phyloP scores from a whole-genome alignment of 2,329 filamentous ascomycete genomes.

The Rutstroemia sp. region DNA sequence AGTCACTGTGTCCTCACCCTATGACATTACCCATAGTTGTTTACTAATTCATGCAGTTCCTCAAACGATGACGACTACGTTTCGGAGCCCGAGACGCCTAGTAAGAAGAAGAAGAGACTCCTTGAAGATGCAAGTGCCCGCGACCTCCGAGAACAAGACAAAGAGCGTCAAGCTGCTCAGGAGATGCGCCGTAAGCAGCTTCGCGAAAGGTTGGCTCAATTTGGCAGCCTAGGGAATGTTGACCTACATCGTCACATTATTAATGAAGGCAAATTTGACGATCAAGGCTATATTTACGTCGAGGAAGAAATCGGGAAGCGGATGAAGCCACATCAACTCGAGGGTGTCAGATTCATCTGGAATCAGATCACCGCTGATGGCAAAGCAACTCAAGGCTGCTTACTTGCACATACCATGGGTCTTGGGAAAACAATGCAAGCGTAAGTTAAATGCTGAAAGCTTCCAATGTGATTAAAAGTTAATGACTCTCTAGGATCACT shows the following conservation, averaged over 20 bases:
- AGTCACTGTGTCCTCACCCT: background rate
- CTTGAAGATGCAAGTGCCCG: slow-evolving; percentile 38
- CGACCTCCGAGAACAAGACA: slow-evolving; percentile 48
- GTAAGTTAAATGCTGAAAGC: slow-evolving; percentile 30
- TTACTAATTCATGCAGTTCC: background rate
- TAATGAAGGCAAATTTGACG: slow-evolving; percentile 56
- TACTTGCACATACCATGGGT: slow-evolving; percentile 87
- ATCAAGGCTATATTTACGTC: slow-evolving; percentile 56
- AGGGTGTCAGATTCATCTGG: slow-evolving; percentile 84
- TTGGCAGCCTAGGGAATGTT: slow-evolving; percentile 37
- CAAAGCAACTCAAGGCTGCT: slow-evolving; percentile 60
- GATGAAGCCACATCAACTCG: slow-evolving; percentile 75
- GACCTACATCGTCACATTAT: slow-evolving; percentile 48
- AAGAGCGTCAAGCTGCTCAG: slow-evolving; percentile 45
- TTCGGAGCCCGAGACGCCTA: slow-evolving; percentile 6
- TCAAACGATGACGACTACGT: background rate
- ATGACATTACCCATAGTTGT: background rate
- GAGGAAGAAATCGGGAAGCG: slow-evolving; percentile 52
- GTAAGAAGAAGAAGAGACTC: slow-evolving; percentile 32
- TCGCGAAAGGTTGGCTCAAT: slow-evolving; percentile 38
- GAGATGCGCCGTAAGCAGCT: slow-evolving; percentile 42
- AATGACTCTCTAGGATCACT: slow-evolving; percentile 48
- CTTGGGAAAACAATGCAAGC: slow-evolving; percentile 90
- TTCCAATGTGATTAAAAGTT: slow-evolving; percentile 1
- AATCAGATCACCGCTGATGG: slow-evolving; percentile 56